phyloP scores from a whole-genome alignment of 1,284 basidiomycete species.

The Filobasidium uniguttulatum region DNA sequence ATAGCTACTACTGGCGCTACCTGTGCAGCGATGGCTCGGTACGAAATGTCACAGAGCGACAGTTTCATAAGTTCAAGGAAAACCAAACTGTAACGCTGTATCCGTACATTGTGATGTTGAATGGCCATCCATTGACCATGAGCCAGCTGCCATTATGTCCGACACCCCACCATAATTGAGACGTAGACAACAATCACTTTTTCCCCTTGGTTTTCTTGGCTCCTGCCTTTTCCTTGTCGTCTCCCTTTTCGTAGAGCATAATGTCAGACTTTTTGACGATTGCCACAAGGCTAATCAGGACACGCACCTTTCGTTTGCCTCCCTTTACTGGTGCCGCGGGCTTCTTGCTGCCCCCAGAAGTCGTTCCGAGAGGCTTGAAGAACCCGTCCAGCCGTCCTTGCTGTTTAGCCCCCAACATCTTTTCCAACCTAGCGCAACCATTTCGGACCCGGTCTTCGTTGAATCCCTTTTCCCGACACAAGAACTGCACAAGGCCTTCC shows the following conservation, averaged over 20 bases:
- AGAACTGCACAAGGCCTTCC: constrained; percentile 85
- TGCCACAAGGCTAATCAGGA: too few species aligned
- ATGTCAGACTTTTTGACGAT: too few species aligned
- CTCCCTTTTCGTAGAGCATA: too few species aligned
- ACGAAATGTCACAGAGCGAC: too few species aligned
- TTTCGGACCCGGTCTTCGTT: constrained; percentile 94
- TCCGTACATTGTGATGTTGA: too few species aligned
- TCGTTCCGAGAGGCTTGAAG: constrained; percentile 51
- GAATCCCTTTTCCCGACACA: constrained; percentile 93
- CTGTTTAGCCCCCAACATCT: constrained; percentile 78
- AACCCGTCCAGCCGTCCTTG: constrained; percentile 94
- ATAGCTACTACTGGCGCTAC: too few species aligned
- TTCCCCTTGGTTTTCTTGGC: constrained; percentile 26
- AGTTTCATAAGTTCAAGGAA: too few species aligned
- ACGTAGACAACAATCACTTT: constrained; percentile 19
- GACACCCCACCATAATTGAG: too few species aligned
- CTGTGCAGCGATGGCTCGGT: too few species aligned
- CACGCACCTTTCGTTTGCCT: constrained; percentile 55
- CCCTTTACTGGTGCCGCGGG: constrained; percentile 33
- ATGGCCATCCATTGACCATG: too few species aligned
- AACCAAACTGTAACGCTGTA: too few species aligned
- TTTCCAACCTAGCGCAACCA: constrained; percentile 82
- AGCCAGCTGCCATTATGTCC: too few species aligned
- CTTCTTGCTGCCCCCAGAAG: constrained; percentile 28
- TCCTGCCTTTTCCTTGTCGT: constrained; percentile 23